These are phyloP conservation scores for Pyrenophora teres DNA, from an alignment of 2,329 filamentous ascomycete species.

Conservation along the genomic window DNA sequence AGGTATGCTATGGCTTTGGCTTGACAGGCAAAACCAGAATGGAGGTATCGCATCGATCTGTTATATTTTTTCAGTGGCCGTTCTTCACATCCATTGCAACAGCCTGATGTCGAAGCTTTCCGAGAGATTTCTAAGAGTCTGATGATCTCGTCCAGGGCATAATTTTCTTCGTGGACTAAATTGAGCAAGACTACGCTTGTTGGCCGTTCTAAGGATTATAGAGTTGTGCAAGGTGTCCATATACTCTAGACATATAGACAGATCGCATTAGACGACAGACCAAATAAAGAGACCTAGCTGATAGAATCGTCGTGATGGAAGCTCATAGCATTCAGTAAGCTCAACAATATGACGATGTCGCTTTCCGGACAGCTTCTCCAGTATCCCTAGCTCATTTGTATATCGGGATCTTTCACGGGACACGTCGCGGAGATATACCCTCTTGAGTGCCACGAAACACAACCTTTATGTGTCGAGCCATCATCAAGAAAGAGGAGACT, in stretches of 20 bases:
- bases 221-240: background rate
- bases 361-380: constrained; percentile 21
- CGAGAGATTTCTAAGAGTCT: too few species aligned
- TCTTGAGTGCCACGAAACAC: too few species aligned
- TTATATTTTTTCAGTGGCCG: background rate
- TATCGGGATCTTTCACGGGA: background rate
- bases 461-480: too few species aligned
- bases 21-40: constrained; percentile 11
- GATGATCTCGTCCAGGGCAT: too few species aligned
- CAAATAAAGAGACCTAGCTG: constrained; percentile 26
- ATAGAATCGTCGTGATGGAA: constrained; percentile 3
- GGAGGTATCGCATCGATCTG: background rate
- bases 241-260: constrained; percentile 13
- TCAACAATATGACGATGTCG: constrained; percentile 27
- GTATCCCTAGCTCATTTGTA: constrained; percentile 25
- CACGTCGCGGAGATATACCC: background rate
- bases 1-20: constrained; percentile 17
- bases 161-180: too few species aligned
- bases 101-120: too few species aligned
- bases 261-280: constrained; percentile 28
- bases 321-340: constrained; percentile 27
- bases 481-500: too few species aligned
- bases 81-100: too few species aligned
- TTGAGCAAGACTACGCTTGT: too few species aligned
- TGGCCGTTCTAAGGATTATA: background rate